Base-by-base conservation (phyloP, 306 rosid species). In the Trifolium subterraneum region DNA sequence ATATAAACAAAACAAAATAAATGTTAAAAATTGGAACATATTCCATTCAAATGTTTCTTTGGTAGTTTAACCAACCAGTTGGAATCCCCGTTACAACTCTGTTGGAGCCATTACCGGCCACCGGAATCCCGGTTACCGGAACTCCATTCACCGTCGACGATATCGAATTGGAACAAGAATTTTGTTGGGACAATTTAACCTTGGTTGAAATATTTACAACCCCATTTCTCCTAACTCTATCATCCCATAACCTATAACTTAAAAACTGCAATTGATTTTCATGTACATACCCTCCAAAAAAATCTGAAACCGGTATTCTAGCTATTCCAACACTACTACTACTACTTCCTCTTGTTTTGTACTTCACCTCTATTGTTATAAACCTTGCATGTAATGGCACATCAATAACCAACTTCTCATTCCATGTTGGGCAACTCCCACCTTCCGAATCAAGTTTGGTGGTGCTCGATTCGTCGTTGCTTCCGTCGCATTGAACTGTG, bases 171-270 rank as follows among this genome's bases (percentile, higher is more conserved):
- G 58, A 52, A 5, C 52, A 51, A 20, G 68, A 50, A 27, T 64
- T 20, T 25, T 56, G 58, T 36, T 68, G 64, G 1, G 81, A 0
- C 35, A 41, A 68, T 75, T 77, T 86, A 3, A 78, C 81, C 85
- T 78, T 90, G 10, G 83, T 92, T 0, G 94, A 90, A 38, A 90
- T 50, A 65, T 92, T 92, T 10, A 92, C 51, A 63, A 92, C 78
- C 45, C 98, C 98, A 47, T 88, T 92, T 74, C 84, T 88, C 25
- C 64, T 82, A 4, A 88, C 85, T n/a, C 71, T 79, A 15, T 47
- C 10, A 45, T 92, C 90, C 86, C 96, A 85, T 68, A 90, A 68
- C 71, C 98, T 83, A 56, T 90, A 92, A 67, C 98, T 92, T 79
- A 90, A 64, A 27, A 84, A 87, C 35, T 92, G 96, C 84, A 78